Evolutionary conservation across 306 rosid genomes (phyloP), one percentile per base, ranked within the genome.

Genomic region (Crotalaria pallida): DNA sequence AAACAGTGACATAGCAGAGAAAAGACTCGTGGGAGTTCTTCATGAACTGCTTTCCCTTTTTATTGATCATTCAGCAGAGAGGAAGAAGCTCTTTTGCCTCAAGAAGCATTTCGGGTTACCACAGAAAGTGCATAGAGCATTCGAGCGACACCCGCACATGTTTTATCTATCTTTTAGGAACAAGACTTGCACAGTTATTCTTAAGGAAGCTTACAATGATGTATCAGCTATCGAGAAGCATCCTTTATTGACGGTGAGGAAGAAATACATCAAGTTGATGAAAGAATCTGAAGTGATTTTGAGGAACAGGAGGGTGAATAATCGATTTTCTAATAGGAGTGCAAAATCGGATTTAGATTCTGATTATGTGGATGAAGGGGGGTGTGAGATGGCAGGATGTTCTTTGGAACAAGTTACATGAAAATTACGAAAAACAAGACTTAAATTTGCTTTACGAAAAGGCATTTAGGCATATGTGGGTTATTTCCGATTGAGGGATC

Each of bases 11-110:
- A 48, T 82, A 36, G 88, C 89, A 0, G 97, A 93, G 85, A 93
- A 90, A 72, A 82, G 97, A 56, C 67, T 93, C 2, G 85, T 86
- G 77, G 98, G 89, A 23, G 29, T 93, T 77, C 90, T 93, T 69
- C 97, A 93, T 75, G 98, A 93, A 65, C 24, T 93, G 74, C 84
- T 90, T 61, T 64, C 90, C 77, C 84, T 93, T 44, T 90, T 88
- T 74, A 96, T 93, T 43, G 96, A 88, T 40, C 91, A 93, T 83
- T 87, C 97, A 16, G 94, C 92, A 0, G 90, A 90, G 80, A 86
- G 97, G 83, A 88, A 76, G 88, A 84, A 85, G 72, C 85, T 93
- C 59, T 65, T 85, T 21, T 90, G 96, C 78, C 96, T 93, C 29
- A 93, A 87, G 73, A 90, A 90, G 67, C 67, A 77, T 65, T 77